Percentiles rank a stretch among this genome's conserved stretches.
Conservation (phyloP, 441 rosid species). For the Gossypium gossypioides region DNA sequence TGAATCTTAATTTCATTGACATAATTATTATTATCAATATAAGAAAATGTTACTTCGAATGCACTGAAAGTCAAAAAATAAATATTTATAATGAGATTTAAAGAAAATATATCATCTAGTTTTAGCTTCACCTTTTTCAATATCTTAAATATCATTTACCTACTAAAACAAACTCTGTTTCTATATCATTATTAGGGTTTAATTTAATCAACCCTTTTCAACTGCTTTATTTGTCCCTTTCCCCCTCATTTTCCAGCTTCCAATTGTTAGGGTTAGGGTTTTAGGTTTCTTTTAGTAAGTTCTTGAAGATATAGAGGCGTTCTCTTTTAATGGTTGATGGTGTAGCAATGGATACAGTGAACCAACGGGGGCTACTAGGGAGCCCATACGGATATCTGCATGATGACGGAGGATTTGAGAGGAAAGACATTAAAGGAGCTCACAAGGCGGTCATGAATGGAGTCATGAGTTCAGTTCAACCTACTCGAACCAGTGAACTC, state of each 20-base stretch:
- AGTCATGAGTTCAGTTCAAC: background rate
- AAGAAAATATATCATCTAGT: background rate
- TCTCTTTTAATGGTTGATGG: slow-evolving; percentile 11
- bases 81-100: too few species aligned
- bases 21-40: too few species aligned
- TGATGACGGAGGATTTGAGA: background rate
- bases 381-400: slow-evolving; percentile 11
- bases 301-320: background rate
- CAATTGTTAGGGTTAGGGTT: slow-evolving; percentile 13
- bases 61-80: too few species aligned
- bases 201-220: background rate
- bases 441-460: slow-evolving; percentile 8
- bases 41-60: too few species aligned
- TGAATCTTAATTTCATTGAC: too few species aligned
- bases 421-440: background rate
- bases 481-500: slow-evolving; percentile 34
- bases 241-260: background rate
- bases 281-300: background rate
- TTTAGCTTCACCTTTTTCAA: background rate
- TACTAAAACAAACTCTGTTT: background rate
- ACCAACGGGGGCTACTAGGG: slow-evolving; percentile 18
- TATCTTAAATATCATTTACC: background rate
- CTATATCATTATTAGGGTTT: background rate
- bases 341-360: slow-evolving; percentile 22
- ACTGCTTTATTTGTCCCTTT: background rate